These are phyloP conservation scores for Priceomyces carsonii DNA, from an alignment of 805 yeast species.

Conservation along the genomic window DNA sequence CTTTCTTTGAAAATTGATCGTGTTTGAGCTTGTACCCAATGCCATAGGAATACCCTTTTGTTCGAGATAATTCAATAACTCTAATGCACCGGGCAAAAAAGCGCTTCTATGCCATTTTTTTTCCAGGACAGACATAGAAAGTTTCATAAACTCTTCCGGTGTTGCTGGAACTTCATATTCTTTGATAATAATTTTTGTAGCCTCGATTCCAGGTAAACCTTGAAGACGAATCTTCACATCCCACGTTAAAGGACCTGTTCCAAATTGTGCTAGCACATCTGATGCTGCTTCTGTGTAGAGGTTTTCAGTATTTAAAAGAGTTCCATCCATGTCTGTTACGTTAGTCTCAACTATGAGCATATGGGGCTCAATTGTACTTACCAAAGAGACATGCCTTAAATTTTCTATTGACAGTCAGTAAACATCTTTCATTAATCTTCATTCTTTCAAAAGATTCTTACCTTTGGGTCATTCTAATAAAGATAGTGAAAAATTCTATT, in stretches of 20 bases:
- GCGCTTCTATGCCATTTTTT: conserved; percentile 60
- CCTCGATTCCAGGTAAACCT: conserved; percentile 86
- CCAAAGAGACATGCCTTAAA: conserved; percentile 74
- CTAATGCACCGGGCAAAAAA: conserved; percentile 85
- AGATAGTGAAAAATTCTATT: too few species aligned
- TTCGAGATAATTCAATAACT: conserved; percentile 57
- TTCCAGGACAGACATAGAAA: conserved; percentile 56
- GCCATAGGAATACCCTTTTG: conserved; percentile 71
- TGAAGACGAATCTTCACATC: conserved; percentile 83
- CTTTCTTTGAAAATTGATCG: conserved; percentile 62
- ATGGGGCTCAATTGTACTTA: conserved; percentile 27
- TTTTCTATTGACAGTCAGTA: conserved; percentile 8
- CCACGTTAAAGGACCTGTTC: conserved; percentile 86
- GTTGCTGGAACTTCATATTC: conserved; percentile 66
- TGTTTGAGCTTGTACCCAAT: conserved; percentile 82
- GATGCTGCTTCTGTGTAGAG: conserved; percentile 80
- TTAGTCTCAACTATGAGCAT: background rate
- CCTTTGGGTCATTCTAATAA: too few species aligned
- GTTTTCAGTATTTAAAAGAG: conserved; percentile 88
- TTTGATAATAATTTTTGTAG: conserved; percentile 64
- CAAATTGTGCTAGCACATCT: conserved; percentile 62
- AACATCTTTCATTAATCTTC: too few species aligned
- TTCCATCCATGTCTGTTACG: conserved; percentile 85
- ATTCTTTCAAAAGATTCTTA: too few species aligned
- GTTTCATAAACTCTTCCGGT: conserved; percentile 59